These are phyloP conservation scores for Chenopodium formosanum DNA, from an alignment of 148 eudicot species.

Conservation along the genomic window DNA sequence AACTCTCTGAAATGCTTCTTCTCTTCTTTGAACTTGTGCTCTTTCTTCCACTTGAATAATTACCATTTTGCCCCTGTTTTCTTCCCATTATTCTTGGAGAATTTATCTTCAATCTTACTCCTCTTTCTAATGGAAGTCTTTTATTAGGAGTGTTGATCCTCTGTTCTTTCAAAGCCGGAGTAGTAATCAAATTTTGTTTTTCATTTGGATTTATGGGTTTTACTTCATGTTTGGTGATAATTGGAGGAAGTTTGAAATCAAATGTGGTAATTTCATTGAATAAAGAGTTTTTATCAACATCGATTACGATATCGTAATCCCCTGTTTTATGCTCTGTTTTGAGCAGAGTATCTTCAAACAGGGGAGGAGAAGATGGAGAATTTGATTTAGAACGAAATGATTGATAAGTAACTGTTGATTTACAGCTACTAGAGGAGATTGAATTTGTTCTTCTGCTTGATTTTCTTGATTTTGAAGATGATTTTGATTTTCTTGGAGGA, in stretches of 20 bases:
- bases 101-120: constrained; percentile 53
- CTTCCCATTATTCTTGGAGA: constrained; percentile 56
- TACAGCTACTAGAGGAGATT: constrained; percentile 15
- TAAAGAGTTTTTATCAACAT: constrained; percentile 20
- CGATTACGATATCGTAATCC: constrained; percentile 25
- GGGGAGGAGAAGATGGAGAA: constrained; percentile 20
- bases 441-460: constrained; percentile 33
- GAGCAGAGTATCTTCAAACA: constrained; percentile 19
- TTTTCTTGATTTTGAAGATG: constrained; percentile 29
- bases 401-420: constrained; percentile 4
- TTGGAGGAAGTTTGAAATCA: constrained; percentile 40
- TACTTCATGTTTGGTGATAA: constrained; percentile 37
- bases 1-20: constrained; percentile 55
- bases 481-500: constrained; percentile 29
- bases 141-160: neutral
- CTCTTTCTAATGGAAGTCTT: constrained; percentile 25
- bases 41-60: constrained; percentile 27
- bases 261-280: constrained; percentile 5
- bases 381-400: constrained; percentile 15
- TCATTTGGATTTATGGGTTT: neutral
- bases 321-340: constrained; percentile 18
- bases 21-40: constrained; percentile 29
- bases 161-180: neutral
- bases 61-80: constrained; percentile 33
- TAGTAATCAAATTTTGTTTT: neutral